These are phyloP conservation scores for Shiraia bambusicola DNA, from an alignment of 2,329 filamentous ascomycete genomes.

Conservation along the genomic window DNA sequence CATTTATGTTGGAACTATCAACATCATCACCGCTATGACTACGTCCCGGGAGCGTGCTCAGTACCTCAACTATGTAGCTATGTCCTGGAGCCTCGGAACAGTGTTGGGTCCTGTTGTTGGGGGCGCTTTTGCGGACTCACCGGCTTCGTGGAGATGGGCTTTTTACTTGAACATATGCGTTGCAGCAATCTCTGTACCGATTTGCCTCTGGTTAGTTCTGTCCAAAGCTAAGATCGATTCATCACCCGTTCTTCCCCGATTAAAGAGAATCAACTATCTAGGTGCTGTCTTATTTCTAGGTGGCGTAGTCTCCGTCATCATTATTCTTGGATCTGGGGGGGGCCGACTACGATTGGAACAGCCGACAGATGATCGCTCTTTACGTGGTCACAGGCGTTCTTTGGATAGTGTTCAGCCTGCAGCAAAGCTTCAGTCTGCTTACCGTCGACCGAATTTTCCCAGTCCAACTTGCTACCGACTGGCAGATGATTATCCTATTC, in stretches of 20 bases:
- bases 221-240: background rate
- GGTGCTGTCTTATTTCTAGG: no score
- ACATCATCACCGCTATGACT: slow-evolving; percentile 28
- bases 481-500: slow-evolving; percentile 11
- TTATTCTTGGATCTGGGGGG: slow-evolving; percentile 50
- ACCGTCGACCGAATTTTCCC: slow-evolving; percentile 52
- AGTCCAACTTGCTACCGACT: slow-evolving; percentile 45
- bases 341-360: slow-evolving; percentile 52
- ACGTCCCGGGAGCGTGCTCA: slow-evolving; percentile 30
- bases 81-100: slow-evolving; percentile 48
- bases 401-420: slow-evolving; percentile 47
- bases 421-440: slow-evolving; percentile 50
- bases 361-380: slow-evolving; percentile 47
- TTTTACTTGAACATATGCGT: slow-evolving; percentile 28
- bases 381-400: slow-evolving; percentile 50
- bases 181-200: slow-evolving; percentile 35
- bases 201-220: background rate
- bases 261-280: no score
- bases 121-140: slow-evolving; percentile 53
- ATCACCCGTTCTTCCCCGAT: no score
- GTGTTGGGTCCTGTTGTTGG: slow-evolving; percentile 11
- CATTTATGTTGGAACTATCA: slow-evolving; percentile 43
- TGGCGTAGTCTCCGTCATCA: slow-evolving; percentile 48
- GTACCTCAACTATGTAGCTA: slow-evolving; percentile 18
- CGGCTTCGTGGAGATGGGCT: slow-evolving; percentile 60